Base-by-base conservation (phyloP, 805 yeast species). In the Maudiozyma turicensis region DNA sequence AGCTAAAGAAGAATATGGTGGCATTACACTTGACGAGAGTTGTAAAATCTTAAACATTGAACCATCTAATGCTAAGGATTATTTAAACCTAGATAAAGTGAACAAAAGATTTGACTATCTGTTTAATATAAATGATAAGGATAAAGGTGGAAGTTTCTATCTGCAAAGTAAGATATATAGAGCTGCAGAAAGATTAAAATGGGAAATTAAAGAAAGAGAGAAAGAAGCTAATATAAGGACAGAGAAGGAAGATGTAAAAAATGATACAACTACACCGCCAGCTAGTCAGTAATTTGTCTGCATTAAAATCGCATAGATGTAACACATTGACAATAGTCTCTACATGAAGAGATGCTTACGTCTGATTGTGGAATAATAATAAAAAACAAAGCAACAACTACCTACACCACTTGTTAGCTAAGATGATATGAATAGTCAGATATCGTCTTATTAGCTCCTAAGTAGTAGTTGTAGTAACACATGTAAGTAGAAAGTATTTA, bases 121-220 rank as follows among this genome's bases (percentile, higher is more conserved):
- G 56, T 93, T 90, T 58, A 86, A 86, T 44, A 86, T 88, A 49
- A 93, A 93, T 71, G 79, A 93, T 31, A 88, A 87, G 66, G 97
- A 90, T 52, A 88, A 89, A 67, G 95, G 96, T n/a, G 96, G 95
- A 41, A 85, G 95, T 40, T 91, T 93, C 64, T 93, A 91, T 62
- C 65, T 93, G 46, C 99, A 93, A 64, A 82, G 93, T 47, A 93
- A 93, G 70, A 91, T 93, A 28, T 89, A 80, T 67, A 79, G 96
- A 67, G 97, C 99, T 28, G 86, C 89, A 78, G 98, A 93, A 65
- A 76, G 96, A 53, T 72, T 93, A 56, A 82, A 84, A 65, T 78
- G 80, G 61, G 98, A 93, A 65, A 59, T 88, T 45, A 58, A 61
- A 9, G 60, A 65, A 40, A 48, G 44, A 20, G 53, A 52, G 39